A percentile compares a stretch with the other conserved stretches of the same genome.
Evolutionary conservation across 208 protist species (phyloP).

Genomic region (Tritrichomonas foetus): DNA sequence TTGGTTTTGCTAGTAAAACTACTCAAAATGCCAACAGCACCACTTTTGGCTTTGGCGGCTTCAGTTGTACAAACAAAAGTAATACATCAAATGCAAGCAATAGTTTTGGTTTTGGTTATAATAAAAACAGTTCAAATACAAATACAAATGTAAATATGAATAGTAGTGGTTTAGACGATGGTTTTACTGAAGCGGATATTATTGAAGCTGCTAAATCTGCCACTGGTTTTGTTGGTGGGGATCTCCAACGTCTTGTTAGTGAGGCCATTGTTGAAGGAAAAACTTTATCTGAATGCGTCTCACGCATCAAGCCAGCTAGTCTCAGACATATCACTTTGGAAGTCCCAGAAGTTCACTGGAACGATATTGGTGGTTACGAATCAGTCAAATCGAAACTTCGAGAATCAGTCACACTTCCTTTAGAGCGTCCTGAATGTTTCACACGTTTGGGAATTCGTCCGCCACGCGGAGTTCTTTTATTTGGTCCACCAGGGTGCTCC

Average conservation of each 20-base stretch:
- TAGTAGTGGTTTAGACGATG: background rate
- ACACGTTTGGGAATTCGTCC: constrained; percentile 74
- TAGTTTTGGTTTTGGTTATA: too few relatives aligned
- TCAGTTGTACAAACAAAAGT: too few relatives aligned
- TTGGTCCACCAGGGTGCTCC: constrained; percentile 94
- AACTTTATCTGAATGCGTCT: background rate
- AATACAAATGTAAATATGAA: too few relatives aligned
- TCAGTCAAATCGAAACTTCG: constrained; percentile 42
- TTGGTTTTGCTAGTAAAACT: too few relatives aligned
- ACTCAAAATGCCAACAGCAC: too few relatives aligned
- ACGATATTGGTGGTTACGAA: constrained; percentile 52
- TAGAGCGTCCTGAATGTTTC: constrained; percentile 69
- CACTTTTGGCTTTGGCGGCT: too few relatives aligned
- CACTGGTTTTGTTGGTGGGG: constrained; percentile 47
- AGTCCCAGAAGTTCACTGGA: constrained; percentile 48
- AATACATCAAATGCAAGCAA: too few relatives aligned
- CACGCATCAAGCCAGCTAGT: constrained; percentile 27
- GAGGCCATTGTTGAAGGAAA: constrained; percentile 40
- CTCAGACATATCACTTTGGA: constrained; percentile 44
- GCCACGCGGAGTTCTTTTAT: constrained; percentile 76
- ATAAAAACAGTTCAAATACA: too few relatives aligned
- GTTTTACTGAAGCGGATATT: background rate
- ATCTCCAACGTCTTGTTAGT: constrained; percentile 43
- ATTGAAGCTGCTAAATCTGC: background rate
- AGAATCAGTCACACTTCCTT: constrained; percentile 55